Conservation (phyloP, 2,329 filamentous ascomycete species). For the Ceratocystis alfenasii region DNA sequence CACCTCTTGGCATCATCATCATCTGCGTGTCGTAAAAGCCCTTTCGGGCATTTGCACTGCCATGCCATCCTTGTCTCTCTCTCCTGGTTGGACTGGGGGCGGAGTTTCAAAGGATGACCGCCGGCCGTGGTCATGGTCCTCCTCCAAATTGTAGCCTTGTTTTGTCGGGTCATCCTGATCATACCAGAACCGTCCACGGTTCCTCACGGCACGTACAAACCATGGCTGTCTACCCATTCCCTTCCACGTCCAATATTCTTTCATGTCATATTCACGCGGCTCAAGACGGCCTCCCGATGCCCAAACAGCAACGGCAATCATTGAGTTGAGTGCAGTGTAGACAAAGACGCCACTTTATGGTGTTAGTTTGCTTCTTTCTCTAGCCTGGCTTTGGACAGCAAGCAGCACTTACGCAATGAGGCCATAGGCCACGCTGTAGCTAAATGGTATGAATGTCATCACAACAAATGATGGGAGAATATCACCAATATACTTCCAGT, state of each 20-base stretch:
- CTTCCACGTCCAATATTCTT: slow-evolving; percentile 46
- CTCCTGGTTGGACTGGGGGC: slow-evolving; percentile 10
- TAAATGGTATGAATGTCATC: slow-evolving; percentile 64
- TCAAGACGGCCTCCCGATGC: slow-evolving; percentile 35
- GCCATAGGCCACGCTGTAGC: slow-evolving; percentile 66
- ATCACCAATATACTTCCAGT: slow-evolving; percentile 66
- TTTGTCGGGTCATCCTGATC: slow-evolving; percentile 21
- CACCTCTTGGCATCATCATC: not conserved
- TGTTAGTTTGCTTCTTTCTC: not conserved
- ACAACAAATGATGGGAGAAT: slow-evolving; percentile 65
- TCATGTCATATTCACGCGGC: slow-evolving; percentile 42
- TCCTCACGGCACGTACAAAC: slow-evolving; percentile 33
- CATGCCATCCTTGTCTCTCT: slow-evolving; percentile 20
- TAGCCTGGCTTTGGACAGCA: not conserved
- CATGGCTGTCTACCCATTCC: slow-evolving; percentile 38
- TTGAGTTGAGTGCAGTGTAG: slow-evolving; percentile 38
- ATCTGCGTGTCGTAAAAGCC: slow-evolving; percentile 15
- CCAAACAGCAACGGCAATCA: slow-evolving; percentile 37
- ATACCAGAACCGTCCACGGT: slow-evolving; percentile 19
- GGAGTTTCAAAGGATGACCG: slow-evolving; percentile 22
- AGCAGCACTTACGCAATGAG: slow-evolving; percentile 49
- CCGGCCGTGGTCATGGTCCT: slow-evolving; percentile 12
- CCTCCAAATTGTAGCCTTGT: slow-evolving; percentile 21
- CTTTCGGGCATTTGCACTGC: slow-evolving; percentile 19
- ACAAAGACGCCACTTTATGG: slow-evolving; percentile 40